Evolutionary conservation across 306 rosid species (phyloP).

Genomic region (Trifolium pratense): DNA sequence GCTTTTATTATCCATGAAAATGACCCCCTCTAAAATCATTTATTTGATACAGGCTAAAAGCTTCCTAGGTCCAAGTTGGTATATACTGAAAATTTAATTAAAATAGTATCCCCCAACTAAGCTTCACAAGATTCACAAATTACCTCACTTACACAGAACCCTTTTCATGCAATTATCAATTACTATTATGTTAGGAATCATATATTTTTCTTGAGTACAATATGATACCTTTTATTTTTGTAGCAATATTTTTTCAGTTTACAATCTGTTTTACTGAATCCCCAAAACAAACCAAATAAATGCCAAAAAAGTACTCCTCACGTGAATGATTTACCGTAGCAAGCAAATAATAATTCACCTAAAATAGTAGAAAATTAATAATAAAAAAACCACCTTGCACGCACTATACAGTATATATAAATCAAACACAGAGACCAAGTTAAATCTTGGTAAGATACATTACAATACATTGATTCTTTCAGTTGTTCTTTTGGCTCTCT

Average conservation of each 20-base stretch:
- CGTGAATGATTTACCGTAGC: conserved; percentile 38
- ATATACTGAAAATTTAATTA: neutral
- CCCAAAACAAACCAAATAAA: conserved; percentile 25
- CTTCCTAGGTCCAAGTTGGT: conserved; percentile 38
- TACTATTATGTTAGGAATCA: neutral
- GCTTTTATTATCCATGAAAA: conserved; percentile 40
- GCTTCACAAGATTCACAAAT: conserved; percentile 38
- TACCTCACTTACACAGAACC: conserved; percentile 14
- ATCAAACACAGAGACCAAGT: neutral
- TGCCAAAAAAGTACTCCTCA: conserved; percentile 26
- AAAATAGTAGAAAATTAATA: neutral
- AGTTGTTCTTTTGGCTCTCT: conserved; percentile 29
- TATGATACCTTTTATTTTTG: conserved; percentile 12
- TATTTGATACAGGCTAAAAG: conserved; percentile 35
- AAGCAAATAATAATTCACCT: conserved; percentile 6
- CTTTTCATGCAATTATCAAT: conserved; percentile 1
- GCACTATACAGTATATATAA: neutral
- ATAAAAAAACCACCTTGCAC: neutral
- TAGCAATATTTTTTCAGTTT: conserved; percentile 1
- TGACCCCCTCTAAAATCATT: conserved; percentile 38
- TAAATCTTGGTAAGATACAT: neutral
- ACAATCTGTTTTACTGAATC: conserved; percentile 4
- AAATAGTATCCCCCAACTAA: conserved; percentile 31
- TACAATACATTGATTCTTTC: conserved; percentile 30
- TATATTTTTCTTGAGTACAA: neutral